Base-by-base conservation (phyloP, 306 rosid species). In the Pachyrhizus erosus region DNA sequence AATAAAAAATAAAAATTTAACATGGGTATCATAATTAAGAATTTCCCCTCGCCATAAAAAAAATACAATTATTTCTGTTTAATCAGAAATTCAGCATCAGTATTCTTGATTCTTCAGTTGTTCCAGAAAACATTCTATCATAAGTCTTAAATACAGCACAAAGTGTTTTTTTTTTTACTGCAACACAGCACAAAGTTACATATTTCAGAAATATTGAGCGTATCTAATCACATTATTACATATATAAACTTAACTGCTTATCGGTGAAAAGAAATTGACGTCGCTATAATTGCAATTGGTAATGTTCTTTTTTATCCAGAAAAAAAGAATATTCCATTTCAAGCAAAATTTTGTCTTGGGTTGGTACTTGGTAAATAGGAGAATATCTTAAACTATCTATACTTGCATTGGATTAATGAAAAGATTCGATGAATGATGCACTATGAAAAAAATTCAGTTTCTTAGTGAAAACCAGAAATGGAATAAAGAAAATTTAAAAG, bases 321-420 rank as follows among this genome's bases (percentile, higher is more conserved):
- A 57, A 80, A 26, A 54, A 62, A 64, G 5, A 21, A 46, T 5
- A n/a, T 39, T 65, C 37, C 61, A 55, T 43, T 42, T 81, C 21
- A 49, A 54, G 21, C 61, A 48, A 65, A 0, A 33, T 48, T 64
- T 77, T 21, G 33, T 39, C 69, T 52, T 24, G 76, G 24, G 29
- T 26, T 17, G 27, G 66, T 78, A 78, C 20, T 26, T 17, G 27
- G 66, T 78, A 78, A 64, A 21, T 27, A 52, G 21, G 9, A 40
- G 23, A 73, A 31, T 33, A 33, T 31, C 26, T 12, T 75, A 61
- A 40, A 64, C 31, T 66, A 66, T 20, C 24, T 14, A 34, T 21
- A 15, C 15, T 39, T 49, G 14, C 31, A 81, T 51, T 73, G 27
- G 31, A 31, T 66, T 12, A 58, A 68, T 69, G 66, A 78, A 31